These are phyloP conservation scores for Fusarium brachygibbosum DNA, from an alignment of 2,329 filamentous ascomycete species.

Conservation along the genomic window DNA sequence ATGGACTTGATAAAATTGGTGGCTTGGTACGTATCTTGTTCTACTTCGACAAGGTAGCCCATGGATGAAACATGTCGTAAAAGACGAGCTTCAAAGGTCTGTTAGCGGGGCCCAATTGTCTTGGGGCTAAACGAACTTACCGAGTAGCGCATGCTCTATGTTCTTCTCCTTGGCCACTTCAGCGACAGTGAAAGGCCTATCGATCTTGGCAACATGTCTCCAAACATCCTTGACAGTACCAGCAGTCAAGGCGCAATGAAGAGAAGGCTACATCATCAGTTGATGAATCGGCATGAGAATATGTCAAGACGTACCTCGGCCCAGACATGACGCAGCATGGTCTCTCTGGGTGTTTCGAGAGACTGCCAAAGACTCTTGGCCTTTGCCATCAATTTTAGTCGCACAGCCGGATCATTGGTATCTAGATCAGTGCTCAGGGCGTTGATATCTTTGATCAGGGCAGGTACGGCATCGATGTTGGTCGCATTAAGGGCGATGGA, in stretches of 20 bases:
- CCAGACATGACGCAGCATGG: conserved; percentile 62
- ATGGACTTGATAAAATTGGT: conserved; percentile 57
- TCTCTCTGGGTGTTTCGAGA: conserved; percentile 62
- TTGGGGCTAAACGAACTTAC: neutral
- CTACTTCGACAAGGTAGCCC: conserved; percentile 57
- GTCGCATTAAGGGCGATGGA: too few relatives aligned
- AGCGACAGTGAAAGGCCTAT: conserved; percentile 47
- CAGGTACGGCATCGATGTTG: too few relatives aligned
- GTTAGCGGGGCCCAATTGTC: accelerated
- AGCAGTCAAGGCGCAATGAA: conserved; percentile 46
- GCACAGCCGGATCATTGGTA: too few relatives aligned
- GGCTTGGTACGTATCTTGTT: conserved; percentile 53
- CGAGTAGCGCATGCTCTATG: conserved; percentile 20
- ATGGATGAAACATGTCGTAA: conserved; percentile 57
- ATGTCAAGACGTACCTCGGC: conserved; percentile 52
- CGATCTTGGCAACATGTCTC: conserved; percentile 51
- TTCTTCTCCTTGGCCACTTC: conserved; percentile 50
- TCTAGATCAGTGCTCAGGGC: too few relatives aligned
- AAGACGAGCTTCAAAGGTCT: conserved; percentile 45
- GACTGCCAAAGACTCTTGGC: conserved; percentile 46
- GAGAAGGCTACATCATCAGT: conserved; percentile 35
- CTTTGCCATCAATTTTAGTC: too few relatives aligned
- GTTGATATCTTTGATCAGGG: too few relatives aligned
- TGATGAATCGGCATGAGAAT: too few relatives aligned
- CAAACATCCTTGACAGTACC: conserved; percentile 57